Percentiles rank a stretch among this genome's conserved stretches.
Evolutionary conservation across 164 flowering plant species (phyloP).

Genomic region (Liriodendron chinense): DNA sequence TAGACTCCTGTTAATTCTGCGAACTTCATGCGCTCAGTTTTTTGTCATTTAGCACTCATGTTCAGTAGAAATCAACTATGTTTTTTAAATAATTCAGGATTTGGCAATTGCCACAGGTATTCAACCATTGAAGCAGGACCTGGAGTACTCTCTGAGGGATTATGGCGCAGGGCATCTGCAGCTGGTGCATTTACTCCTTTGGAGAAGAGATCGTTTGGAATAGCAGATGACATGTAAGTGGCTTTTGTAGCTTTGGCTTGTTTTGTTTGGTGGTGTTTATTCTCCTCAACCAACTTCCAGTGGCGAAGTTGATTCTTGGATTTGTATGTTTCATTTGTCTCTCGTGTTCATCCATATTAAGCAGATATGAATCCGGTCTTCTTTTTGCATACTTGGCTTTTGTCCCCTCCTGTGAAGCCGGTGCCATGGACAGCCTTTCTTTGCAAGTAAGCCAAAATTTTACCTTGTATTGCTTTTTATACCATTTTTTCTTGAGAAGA

Average conservation of each 20-base stretch:
- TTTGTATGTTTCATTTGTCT: neutral
- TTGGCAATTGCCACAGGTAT: slow-evolving; percentile 35
- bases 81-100: neutral
- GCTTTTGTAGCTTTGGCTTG: neutral
- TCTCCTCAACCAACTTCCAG: neutral
- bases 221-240: slow-evolving; percentile 89
- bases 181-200: slow-evolving; percentile 69
- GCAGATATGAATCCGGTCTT: slow-evolving; percentile 93
- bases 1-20: slow-evolving; percentile 2
- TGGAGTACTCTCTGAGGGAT: slow-evolving; percentile 56
- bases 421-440: slow-evolving; percentile 75
- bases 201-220: slow-evolving; percentile 86
- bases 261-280: slow-evolving; percentile 1
- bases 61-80: neutral
- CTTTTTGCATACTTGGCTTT: slow-evolving; percentile 87
- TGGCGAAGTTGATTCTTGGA: neutral
- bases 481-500: too few relatives aligned
- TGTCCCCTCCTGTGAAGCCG: slow-evolving; percentile 95
- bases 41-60: neutral
- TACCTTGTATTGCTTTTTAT: neutral
- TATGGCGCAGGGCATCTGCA: slow-evolving; percentile 81
- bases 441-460: slow-evolving; percentile 54
- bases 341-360: neutral
- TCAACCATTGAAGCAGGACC: slow-evolving; percentile 49
- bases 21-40: neutral